phyloP scores from a whole-genome alignment of 352 stramenopile genomes.

The Phytophthora capsici region DNA sequence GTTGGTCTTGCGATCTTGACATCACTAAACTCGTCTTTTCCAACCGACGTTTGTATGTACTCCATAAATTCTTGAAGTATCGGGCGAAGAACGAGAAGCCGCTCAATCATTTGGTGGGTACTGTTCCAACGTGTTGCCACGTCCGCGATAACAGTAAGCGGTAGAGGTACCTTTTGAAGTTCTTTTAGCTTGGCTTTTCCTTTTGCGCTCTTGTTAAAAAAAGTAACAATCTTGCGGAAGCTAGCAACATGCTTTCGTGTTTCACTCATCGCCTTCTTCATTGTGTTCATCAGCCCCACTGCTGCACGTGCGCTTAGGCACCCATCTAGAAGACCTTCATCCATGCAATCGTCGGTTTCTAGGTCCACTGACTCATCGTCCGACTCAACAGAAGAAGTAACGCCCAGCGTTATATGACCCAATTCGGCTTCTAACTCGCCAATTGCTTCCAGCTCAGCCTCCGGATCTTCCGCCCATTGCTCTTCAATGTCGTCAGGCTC shows the following conservation, averaged over 20 bases:
- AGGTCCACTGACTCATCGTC: conserved; percentile 3
- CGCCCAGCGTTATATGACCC: background rate
- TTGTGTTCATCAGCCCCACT: background rate
- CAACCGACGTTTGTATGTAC: conserved; percentile 7
- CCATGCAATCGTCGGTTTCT: conserved; percentile 2
- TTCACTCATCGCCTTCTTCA: conserved; percentile 6
- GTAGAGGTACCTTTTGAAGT: background rate
- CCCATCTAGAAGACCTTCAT: conserved; percentile 7
- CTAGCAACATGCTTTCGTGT: conserved; percentile 9
- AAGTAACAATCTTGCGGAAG: conserved; percentile 19
- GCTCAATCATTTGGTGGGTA: conserved; percentile 7
- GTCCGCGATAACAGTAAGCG: conserved; percentile 10
- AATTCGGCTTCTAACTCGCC: conserved; percentile 3
- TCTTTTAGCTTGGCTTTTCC: conserved; percentile 17
- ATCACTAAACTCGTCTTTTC: conserved; percentile 20
- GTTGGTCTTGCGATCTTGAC: conserved; percentile 12
- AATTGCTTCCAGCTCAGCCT: conserved; percentile 8
- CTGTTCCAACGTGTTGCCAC: conserved; percentile 17
- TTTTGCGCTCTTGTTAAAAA: conserved; percentile 17
- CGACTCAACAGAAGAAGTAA: background rate
- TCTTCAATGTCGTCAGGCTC: conserved; percentile 3
- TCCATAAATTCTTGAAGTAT: conserved; percentile 2
- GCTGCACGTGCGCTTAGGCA: conserved; percentile 2
- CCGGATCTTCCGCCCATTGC: background rate
- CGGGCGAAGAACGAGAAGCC: conserved; percentile 1